Conservation (phyloP, 129 eudicot species). For the Pseudognaphalium luteoalbum region DNA sequence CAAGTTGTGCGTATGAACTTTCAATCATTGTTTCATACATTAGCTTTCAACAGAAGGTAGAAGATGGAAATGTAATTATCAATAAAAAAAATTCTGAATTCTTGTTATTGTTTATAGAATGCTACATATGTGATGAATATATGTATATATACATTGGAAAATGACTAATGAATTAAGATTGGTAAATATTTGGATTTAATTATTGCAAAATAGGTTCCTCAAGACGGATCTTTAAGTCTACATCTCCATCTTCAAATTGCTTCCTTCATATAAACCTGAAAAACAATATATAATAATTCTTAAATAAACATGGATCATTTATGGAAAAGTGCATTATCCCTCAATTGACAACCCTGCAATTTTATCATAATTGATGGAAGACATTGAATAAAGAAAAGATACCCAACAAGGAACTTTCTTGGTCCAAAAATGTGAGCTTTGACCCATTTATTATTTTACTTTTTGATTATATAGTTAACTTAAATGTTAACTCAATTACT, state of each 20-base stretch:
- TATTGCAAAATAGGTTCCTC: constrained; percentile 31
- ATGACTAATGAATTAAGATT: constrained; percentile 34
- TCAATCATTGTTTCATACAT: background rate
- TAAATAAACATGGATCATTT: background rate
- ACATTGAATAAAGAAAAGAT: constrained; percentile 41
- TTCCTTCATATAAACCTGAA: constrained; percentile 57
- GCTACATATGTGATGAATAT: constrained; percentile 34
- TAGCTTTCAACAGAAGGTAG: background rate
- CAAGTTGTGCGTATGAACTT: constrained; percentile 19
- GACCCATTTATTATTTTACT: constrained; percentile 28
- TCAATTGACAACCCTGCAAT: constrained; percentile 24
- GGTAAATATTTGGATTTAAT: constrained; percentile 24
- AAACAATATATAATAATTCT: constrained; percentile 1
- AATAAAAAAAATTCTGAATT: constrained; percentile 15
- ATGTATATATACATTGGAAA: constrained; percentile 37
- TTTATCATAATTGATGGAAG: constrained; percentile 45
- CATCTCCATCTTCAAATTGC: constrained; percentile 74
- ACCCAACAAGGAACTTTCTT: constrained; percentile 37
- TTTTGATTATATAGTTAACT: background rate
- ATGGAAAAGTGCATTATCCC: constrained; percentile 16
- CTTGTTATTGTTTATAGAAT: constrained; percentile 29
- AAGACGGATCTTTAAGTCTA: constrained; percentile 31
- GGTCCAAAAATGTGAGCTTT: constrained; percentile 38
- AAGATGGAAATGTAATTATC: constrained; percentile 17
- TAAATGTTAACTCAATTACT: background rate